These are phyloP conservation scores for Sphagnurus paluster DNA, from an alignment of 1,284 basidiomycete species.

Conservation along the genomic window DNA sequence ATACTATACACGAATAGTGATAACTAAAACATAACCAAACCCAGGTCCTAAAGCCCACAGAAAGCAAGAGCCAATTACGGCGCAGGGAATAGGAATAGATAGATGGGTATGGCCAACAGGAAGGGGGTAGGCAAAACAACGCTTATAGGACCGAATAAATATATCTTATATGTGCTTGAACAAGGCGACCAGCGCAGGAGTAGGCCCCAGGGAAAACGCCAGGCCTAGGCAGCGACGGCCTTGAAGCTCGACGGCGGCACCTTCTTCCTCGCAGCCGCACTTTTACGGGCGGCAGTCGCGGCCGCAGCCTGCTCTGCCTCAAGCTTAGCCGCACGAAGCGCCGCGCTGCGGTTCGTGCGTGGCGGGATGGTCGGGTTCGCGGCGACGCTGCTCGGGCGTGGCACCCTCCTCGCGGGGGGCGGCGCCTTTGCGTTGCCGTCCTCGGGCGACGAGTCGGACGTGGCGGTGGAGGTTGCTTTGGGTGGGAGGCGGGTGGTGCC, in stretches of 20 bases:
- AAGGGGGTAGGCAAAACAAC: too few species aligned
- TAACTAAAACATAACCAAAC: too few species aligned
- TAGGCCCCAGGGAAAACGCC: background rate
- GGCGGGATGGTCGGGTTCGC: constrained; percentile 51
- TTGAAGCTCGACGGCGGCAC: constrained; percentile 41
- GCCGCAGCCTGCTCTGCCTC: constrained; percentile 45
- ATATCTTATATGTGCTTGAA: too few species aligned
- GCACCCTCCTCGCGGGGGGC: constrained; percentile 18
- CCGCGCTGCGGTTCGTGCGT: constrained; percentile 70
- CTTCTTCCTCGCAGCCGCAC: constrained; percentile 28
- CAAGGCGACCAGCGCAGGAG: constrained; percentile 11
- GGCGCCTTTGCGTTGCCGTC: constrained; percentile 10
- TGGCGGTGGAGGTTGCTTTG: constrained; percentile 1
- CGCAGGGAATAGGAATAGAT: too few species aligned
- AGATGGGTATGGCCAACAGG: too few species aligned
- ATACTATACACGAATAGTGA: too few species aligned
- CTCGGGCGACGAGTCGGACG: constrained; percentile 8
- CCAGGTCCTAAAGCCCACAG: too few species aligned
- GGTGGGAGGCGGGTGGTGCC: constrained; percentile 11
- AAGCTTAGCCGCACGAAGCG: constrained; percentile 70
- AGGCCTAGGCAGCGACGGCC: constrained; percentile 19
- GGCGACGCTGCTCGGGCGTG: constrained; percentile 53
- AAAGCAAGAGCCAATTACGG: too few species aligned
- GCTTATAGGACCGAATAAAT: too few species aligned
- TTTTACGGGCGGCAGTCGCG: constrained; percentile 37